A percentile compares a stretch with the other conserved stretches of the same genome.
phyloP scores from a whole-genome alignment of 1,284 basidiomycete genomes.

The Xanthoconium separans region DNA sequence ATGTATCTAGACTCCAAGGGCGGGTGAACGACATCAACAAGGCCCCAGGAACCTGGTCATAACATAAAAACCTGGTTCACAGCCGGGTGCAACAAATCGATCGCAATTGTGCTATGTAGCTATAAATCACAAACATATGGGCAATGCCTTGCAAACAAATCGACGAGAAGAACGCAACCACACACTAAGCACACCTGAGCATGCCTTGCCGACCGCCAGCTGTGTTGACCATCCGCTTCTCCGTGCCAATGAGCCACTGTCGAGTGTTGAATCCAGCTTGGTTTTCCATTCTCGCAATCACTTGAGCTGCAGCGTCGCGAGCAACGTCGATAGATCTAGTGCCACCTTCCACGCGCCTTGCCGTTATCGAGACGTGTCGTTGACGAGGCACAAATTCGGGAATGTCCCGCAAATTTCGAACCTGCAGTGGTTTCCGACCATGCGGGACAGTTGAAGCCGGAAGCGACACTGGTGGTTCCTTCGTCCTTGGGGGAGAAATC shows the following conservation, averaged over 20 bases:
- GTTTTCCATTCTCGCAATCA: conserved; percentile 27
- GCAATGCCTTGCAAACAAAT: conserved; percentile 19
- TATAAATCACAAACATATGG: background rate
- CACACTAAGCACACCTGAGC: conserved; percentile 7
- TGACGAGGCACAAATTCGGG: conserved; percentile 32
- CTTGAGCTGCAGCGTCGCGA: conserved; percentile 19
- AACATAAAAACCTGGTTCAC: background rate
- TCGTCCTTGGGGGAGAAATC: background rate
- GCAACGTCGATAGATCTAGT: background rate
- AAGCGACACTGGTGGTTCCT: background rate
- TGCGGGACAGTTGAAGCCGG: background rate
- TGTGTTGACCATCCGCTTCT: background rate
- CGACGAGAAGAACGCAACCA: conserved; percentile 7
- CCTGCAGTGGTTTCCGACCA: background rate
- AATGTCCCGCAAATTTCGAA: conserved; percentile 18
- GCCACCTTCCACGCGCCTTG: background rate
- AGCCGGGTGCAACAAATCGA: conserved; percentile 20
- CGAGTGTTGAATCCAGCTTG: conserved; percentile 11
- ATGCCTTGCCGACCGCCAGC: conserved; percentile 5
- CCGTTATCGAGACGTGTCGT: background rate
- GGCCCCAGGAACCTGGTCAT: background rate
- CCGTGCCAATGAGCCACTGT: conserved; percentile 1
- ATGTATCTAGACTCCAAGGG: too few relatives aligned
- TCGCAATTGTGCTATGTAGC: background rate
- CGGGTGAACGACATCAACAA: too few relatives aligned